Evolutionary conservation across 202 grass and related monocot genomes (phyloP), one percentile per base, ranked within the genome.

Genomic region (Setaria italica): DNA sequence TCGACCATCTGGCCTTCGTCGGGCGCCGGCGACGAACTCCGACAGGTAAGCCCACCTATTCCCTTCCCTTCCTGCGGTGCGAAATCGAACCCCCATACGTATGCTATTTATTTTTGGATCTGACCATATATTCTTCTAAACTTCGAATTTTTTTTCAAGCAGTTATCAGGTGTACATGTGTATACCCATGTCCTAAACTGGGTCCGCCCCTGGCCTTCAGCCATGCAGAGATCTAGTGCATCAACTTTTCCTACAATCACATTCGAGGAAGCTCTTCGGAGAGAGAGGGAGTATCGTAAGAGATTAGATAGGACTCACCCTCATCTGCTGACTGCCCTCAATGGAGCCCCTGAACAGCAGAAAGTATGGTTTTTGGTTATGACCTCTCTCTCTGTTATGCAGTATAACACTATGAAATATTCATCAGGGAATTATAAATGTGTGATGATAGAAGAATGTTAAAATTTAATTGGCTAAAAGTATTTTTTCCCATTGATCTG

Each of bases 251-350:
- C 84, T 56, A 91, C 92, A 17, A 94, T 94, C 70, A 87, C 77
- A 33, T 94, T 80, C 41, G 84, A 85, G 68, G 87, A 92, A 71
- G 92, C 92, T 74, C 81, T 92, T 65, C 77, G 32, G 84, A 94
- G 85, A 56, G 92, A 94, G 78, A 62, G 87, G 87, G 92, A 92
- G 37, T 94, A 94, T 70, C 78, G 71, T 60, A 82, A 87, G 46
- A 92, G 70, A 48, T 48, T 94, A 70, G 84, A 84, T 81, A 66
- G 11, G 68, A 92, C 81, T 33, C 81, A 79, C 62, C 83, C 85
- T n/a, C 79, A 85, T 75, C 32, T 89, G 45, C 79, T 88, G 45
- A 29, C 77, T 46, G 78, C 34, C 15, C 62, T 88, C 15, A 83
- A 21, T 84, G 80, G 25, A 60, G 32, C 20, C 11, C 68, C 53